Evolutionary conservation across 164 flowering plant genomes (phyloP), one percentile per base, ranked within the genome.

Genomic region (Hamamelis virginiana): DNA sequence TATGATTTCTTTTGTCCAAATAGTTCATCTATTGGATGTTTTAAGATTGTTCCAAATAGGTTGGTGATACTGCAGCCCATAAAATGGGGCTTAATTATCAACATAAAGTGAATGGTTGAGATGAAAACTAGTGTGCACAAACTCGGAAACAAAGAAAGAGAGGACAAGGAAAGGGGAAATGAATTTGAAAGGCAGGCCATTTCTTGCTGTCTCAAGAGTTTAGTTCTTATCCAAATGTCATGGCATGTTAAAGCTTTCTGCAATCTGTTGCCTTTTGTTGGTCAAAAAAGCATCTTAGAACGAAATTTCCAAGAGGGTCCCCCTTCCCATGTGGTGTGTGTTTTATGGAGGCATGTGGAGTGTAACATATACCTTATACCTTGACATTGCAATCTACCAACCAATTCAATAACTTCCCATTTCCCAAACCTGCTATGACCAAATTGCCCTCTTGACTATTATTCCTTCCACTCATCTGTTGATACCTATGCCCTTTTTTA

Each of bases 231-330:
- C 48, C 46, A 8, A 0, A 41, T 43, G 65, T 22, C 50, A 43
- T 22, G 43, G n/a, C n/a, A n/a, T n/a, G n/a, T n/a, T 11, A 15
- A 1, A 60, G 64, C 43, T 60, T 21, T 46, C 15, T 62, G 48
- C 46, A 1, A 1, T 44, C 12, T 44, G 46, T 44, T 61, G 66
- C 66, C 14, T n/a, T 48, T 45, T 22, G 60, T 23, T 22, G 66
- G 72, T 64, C 61, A 51, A 69, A 69, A 41, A 27, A 62, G 72
- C 72, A 69, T 69, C 67, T 69, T 69, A 33, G 72, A 69, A 52
- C 15, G 33, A 69, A 62, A 33, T 55, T 55, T 27, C 57, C 56
- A 45, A 14, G 64, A 27, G 69, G 69, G 72, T 46, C 50, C 53
- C 57, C 69, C 38, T 19, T 55, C 33, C 69, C 74, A 72, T 72